A percentile compares a stretch with the other conserved stretches of the same genome.
Evolutionary conservation across 768 basidiomycete genomes (phyloP).

Genomic region (Trametes punicea): DNA sequence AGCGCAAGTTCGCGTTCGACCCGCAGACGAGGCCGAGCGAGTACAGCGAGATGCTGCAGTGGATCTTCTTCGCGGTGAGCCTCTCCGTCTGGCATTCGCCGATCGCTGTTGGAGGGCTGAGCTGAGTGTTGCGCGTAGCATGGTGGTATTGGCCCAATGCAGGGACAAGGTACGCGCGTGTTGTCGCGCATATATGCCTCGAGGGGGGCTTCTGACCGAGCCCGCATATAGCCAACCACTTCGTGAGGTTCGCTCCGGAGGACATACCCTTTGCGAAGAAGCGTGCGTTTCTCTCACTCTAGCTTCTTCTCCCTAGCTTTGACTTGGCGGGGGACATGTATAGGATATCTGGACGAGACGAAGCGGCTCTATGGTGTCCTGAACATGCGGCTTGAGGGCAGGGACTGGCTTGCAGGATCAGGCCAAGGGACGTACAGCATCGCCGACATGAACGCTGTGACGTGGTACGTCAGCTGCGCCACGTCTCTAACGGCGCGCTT

Average conservation of each 20-base stretch:
- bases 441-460: constrained; percentile 66
- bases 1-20: constrained; percentile 63
- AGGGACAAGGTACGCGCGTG: constrained; percentile 51
- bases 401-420: constrained; percentile 77
- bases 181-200: background rate
- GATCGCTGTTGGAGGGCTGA: background rate
- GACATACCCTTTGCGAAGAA: constrained; percentile 68
- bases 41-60: constrained; percentile 72
- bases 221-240: constrained; percentile 50
- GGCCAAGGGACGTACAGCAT: constrained; percentile 65
- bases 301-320: background rate
- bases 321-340: constrained; percentile 7
- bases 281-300: constrained; percentile 35
- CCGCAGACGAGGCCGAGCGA: constrained; percentile 46
- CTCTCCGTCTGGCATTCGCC: too few relatives aligned
- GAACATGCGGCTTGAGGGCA: constrained; percentile 61
- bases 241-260: constrained; percentile 56
- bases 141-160: constrained; percentile 79
- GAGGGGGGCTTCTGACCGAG: background rate
- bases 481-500: background rate
- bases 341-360: constrained; percentile 79
- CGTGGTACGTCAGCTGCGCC: constrained; percentile 43
- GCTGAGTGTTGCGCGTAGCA: constrained; percentile 43
- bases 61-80: constrained; percentile 78
- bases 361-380: constrained; percentile 79